Base-by-base conservation (phyloP, 2,329 filamentous ascomycete species). In the Catunica adiposa region DNA sequence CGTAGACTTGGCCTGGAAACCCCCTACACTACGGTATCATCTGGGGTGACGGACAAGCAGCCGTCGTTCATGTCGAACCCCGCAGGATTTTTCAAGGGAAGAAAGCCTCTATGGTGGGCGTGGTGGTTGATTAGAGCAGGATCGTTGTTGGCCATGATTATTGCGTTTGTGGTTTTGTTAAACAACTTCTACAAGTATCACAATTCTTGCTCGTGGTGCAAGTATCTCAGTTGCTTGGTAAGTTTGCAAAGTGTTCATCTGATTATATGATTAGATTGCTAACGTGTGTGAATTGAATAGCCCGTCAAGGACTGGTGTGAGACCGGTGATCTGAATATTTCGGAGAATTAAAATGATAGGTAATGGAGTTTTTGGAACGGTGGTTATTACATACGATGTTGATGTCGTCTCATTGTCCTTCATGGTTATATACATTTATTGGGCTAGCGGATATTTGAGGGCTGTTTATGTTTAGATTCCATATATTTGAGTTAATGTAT, bases 51-150 rank as follows among this genome's bases (percentile, higher is more conserved):
- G 37, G 71, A 73, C 47, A 73, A 73, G 22, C 71, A 74, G 17
- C 72, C 74, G 25, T 84, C 61, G 0, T 80, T 84, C 61, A 65
- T 79, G 56, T 79, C 80, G 63, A 79, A 77, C 57, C 79, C 84
- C 0, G 66, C 82, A 3, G 82, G 80, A 4, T 96, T 96, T 69
- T 97, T 97, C 72, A 90, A 89, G 66, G 88, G 87, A 20, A 79
- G 92, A 17, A 95, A 94, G 67, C 84, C 86, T 22, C 74, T 95
- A 6, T 98, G 92, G 92, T 98, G 92, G 92, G 84, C 73, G 4
- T 98, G 92, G 92, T 97, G 90, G 90, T 69, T 95, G 22, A 76
- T 97, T 26, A 79, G 92, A 17, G 86, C 78, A 1, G 87, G 77
- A 0, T 83, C 84, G 23, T 71, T 98, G 53, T 77, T 95, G 6